These are phyloP conservation scores for Yarrowia galli DNA, from an alignment of 1,139 yeast genomes.

Conservation along the genomic window DNA sequence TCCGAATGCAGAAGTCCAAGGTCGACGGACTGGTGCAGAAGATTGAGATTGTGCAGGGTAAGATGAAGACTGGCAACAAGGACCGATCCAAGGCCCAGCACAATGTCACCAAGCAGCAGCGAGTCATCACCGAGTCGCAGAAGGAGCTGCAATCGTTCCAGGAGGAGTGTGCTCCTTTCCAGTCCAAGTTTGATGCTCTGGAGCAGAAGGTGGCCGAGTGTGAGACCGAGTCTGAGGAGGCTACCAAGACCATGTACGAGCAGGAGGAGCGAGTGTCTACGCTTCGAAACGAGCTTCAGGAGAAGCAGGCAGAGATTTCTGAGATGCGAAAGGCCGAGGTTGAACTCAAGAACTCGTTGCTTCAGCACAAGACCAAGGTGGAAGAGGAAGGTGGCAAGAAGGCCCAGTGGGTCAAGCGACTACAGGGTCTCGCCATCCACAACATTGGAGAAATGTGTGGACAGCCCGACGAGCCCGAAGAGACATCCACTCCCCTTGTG, in stretches of 20 bases:
- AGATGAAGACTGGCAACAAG: constrained; percentile 66
- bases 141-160: constrained; percentile 47
- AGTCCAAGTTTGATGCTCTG: constrained; percentile 52
- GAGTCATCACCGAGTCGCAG: constrained; percentile 57
- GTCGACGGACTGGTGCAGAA: constrained; percentile 79
- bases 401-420: constrained; percentile 49
- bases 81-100: constrained; percentile 70
- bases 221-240: constrained; percentile 51
- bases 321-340: constrained; percentile 72
- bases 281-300: constrained; percentile 59
- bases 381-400: constrained; percentile 56
- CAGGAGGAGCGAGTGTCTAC: constrained; percentile 52
- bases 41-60: constrained; percentile 66
- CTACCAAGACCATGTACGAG: constrained; percentile 49
- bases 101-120: constrained; percentile 65
- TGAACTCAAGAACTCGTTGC: constrained; percentile 70
- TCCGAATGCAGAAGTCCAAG: constrained; percentile 79
- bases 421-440: constrained; percentile 46
- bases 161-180: constrained; percentile 50
- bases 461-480: constrained; percentile 42
- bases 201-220: constrained; percentile 45
- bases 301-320: constrained; percentile 61
- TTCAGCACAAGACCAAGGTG: constrained; percentile 59
- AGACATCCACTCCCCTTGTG: constrained; percentile 39
- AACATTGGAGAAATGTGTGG: constrained; percentile 44